Conservation (phyloP, 2,329 filamentous ascomycete genomes). For the Aspergillus sojae region DNA sequence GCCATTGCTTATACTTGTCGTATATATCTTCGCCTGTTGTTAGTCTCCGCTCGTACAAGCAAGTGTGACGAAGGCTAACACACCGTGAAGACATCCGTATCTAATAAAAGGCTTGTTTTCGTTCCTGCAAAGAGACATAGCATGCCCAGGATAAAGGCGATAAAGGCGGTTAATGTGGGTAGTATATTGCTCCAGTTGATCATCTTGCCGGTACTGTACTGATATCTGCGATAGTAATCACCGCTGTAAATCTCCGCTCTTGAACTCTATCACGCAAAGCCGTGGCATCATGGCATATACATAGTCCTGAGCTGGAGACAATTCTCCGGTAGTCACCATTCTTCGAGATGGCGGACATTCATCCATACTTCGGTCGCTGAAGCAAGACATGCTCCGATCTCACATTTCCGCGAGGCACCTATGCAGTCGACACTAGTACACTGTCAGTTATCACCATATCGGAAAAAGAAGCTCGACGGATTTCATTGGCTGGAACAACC, state of each 20-base stretch:
- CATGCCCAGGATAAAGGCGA: conserved; percentile 60
- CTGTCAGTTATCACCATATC: background rate
- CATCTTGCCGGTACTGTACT: conserved; percentile 9
- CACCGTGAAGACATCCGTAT: conserved; percentile 61
- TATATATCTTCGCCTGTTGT: conserved; percentile 43
- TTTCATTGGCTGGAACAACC: background rate
- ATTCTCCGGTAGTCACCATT: background rate
- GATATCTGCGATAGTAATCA: background rate
- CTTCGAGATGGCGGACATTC: conserved; percentile 1
- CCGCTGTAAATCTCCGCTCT: background rate
- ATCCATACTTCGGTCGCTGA: background rate
- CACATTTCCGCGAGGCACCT: background rate
- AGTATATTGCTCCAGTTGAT: conserved; percentile 37
- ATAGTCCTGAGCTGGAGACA: background rate
- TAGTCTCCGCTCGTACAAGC: background rate
- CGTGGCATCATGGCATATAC: background rate
- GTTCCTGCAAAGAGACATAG: conserved; percentile 65
- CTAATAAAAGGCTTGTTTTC: conserved; percentile 58
- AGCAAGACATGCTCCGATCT: background rate
- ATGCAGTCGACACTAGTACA: background rate
- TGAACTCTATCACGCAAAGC: background rate
- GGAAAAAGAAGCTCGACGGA: background rate
- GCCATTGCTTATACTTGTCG: conserved; percentile 43
- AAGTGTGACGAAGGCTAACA: conserved; percentile 22
- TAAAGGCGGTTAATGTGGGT: conserved; percentile 54